Evolutionary conservation across 257 asterid species (phyloP).

Genomic region (Solanum corneliomulleri): DNA sequence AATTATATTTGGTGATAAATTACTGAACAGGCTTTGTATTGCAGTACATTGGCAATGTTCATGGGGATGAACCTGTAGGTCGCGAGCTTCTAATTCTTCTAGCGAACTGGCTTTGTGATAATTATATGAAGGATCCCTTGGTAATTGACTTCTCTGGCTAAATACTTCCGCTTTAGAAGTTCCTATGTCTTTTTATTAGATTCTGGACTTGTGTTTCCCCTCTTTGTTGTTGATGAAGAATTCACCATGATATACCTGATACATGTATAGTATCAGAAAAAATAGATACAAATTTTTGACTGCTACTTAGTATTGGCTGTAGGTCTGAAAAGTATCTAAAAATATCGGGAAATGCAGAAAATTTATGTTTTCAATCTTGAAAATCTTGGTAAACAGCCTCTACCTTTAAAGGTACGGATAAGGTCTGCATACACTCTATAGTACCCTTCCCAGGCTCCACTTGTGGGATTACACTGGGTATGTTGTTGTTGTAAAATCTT

Average conservation of each 20-base stretch:
- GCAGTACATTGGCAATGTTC: constrained; percentile 95
- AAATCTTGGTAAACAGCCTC: not conserved
- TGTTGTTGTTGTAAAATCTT: not conserved
- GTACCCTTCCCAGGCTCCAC: not conserved
- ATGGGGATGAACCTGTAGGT: constrained; percentile 99
- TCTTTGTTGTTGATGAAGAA: not conserved
- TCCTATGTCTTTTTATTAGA: not conserved
- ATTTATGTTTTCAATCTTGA: not conserved
- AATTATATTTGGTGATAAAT: constrained; percentile 8
- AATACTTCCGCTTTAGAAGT: not conserved
- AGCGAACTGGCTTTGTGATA: constrained; percentile 86
- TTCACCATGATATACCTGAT: too few relatives aligned
- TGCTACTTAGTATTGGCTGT: too few relatives aligned
- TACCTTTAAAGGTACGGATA: not conserved
- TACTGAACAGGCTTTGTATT: constrained; percentile 16
- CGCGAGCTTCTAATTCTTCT: constrained; percentile 84
- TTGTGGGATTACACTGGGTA: not conserved
- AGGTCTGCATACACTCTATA: not conserved
- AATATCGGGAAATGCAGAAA: not conserved
- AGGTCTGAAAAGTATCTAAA: too few relatives aligned
- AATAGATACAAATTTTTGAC: too few relatives aligned
- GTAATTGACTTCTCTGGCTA: constrained; percentile 25
- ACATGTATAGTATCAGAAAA: too few relatives aligned
- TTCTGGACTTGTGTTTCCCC: not conserved
- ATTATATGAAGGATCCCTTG: constrained; percentile 78